These are phyloP conservation scores for Thermoascus crustaceus DNA, from an alignment of 2,329 filamentous ascomycete species.

Conservation along the genomic window DNA sequence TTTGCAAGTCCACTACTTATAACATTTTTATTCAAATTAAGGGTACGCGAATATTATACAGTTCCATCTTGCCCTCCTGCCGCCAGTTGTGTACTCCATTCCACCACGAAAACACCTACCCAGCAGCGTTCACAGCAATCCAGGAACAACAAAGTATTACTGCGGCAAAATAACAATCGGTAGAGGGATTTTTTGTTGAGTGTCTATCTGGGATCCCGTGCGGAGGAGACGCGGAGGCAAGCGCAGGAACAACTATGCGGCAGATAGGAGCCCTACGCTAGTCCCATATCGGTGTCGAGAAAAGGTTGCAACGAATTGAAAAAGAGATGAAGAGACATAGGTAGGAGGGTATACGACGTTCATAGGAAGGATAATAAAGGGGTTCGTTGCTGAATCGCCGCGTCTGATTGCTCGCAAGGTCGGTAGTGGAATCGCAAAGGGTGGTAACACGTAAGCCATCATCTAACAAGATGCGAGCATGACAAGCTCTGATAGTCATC, in stretches of 20 bases:
- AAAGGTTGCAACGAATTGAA: not conserved
- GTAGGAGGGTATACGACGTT: constrained; percentile 2
- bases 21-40: too few species aligned
- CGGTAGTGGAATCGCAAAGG: not conserved
- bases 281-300: constrained; percentile 10
- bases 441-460: too few species aligned
- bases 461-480: not conserved
- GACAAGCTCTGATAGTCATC: constrained; percentile 3
- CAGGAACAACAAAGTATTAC: too few species aligned
- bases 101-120: too few species aligned
- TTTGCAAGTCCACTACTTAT: too few species aligned
- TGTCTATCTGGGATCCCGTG: constrained; percentile 28
- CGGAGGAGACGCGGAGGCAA: too few species aligned
- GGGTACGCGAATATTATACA: too few species aligned
- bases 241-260: constrained; percentile 19
- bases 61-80: too few species aligned
- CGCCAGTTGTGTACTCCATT: too few species aligned
- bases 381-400: not conserved
- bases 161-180: too few species aligned
- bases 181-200: constrained; percentile 24
- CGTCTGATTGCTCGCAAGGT: not conserved
- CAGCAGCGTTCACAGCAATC: too few species aligned
- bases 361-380: too few species aligned
- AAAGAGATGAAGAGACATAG: not conserved
- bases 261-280: constrained; percentile 22